Evolutionary conservation across 1,284 basidiomycete species (phyloP), one percentile per base, ranked within the genome.

Genomic region (Caloboletus firmus): DNA sequence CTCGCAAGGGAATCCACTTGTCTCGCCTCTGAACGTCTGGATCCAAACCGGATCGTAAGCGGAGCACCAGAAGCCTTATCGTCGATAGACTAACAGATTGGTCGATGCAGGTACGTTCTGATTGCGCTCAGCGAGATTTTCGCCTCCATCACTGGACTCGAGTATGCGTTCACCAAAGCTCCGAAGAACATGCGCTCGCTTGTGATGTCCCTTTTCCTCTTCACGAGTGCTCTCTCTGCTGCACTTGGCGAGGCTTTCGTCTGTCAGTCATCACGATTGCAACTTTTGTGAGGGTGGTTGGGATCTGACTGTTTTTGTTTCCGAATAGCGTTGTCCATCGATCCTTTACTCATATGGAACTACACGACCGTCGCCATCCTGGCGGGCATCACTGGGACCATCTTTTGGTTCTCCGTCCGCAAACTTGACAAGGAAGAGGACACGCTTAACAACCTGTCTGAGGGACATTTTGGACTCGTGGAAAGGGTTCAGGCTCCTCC

Each of bases 111-210:
- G 24, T 89, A 87, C 67, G 70, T 89, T 52, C 72, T 91, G 32
- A 78, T 90, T 62, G 87, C 85, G 5, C 76, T 88, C 63, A 84
- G 81, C 62, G 85, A 91, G 75, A 92, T 95, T 66, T 81, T 95
- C 50, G 90, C 91, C 1, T 90, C 87, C 10, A 91, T 95, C 72
- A 93, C 91, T 0, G 85, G 86, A 10, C 77, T 89, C 60, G 93
- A 95, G 71, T 93, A 93, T 68, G 93, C 91, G n/a, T 93, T 90
- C 76, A 91, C 88, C 55, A 93, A 92, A 68, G 86, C 87, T 13
- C 89, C 90, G 12, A 83, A 78, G 72, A 89, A 89, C 72, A 91
- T 92, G 89, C 82, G 83, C 20, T 88, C 85, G 40, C 78, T 91
- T 55, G 87, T 92, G 55, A 89, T 89, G 84, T 74, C 81, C 40